phyloP scores from a whole-genome alignment of 148 eudicot genomes.

The Nepenthes mirabilis region DNA sequence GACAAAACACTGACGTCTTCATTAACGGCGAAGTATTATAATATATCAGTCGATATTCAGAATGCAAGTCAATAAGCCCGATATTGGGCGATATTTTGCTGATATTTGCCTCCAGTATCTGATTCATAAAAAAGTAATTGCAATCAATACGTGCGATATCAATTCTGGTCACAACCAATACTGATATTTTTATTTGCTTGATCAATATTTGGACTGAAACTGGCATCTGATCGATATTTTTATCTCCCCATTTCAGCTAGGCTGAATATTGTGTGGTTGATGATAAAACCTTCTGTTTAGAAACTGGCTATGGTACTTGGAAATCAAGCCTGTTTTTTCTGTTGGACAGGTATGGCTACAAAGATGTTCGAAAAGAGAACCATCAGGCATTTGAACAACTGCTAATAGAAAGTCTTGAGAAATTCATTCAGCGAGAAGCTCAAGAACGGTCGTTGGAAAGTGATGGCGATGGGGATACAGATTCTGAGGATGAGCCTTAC shows the following conservation, averaged over 20 bases:
- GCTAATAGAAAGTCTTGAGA: slow-evolving; percentile 84
- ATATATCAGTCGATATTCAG: too few species aligned
- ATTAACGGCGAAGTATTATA: too few species aligned
- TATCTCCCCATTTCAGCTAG: neutral
- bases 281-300: neutral
- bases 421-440: slow-evolving; percentile 79
- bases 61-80: too few species aligned
- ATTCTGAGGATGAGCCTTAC: slow-evolving; percentile 42
- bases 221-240: neutral
- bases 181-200: too few species aligned
- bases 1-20: too few species aligned
- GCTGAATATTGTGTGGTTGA: neutral
- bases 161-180: too few species aligned
- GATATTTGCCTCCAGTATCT: too few species aligned
- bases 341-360: slow-evolving; percentile 84
- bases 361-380: slow-evolving; percentile 87
- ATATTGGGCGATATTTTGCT: too few species aligned
- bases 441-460: slow-evolving; percentile 79
- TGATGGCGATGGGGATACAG: slow-evolving; percentile 52
- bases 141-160: too few species aligned
- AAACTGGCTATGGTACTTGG: neutral
- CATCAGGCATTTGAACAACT: slow-evolving; percentile 71
- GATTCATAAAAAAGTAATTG: too few species aligned
- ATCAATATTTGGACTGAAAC: too few species aligned
- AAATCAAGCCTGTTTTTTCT: slow-evolving; percentile 1